These are phyloP conservation scores for Cynara cardunculus DNA, from an alignment of 129 eudicot species.

Conservation along the genomic window DNA sequence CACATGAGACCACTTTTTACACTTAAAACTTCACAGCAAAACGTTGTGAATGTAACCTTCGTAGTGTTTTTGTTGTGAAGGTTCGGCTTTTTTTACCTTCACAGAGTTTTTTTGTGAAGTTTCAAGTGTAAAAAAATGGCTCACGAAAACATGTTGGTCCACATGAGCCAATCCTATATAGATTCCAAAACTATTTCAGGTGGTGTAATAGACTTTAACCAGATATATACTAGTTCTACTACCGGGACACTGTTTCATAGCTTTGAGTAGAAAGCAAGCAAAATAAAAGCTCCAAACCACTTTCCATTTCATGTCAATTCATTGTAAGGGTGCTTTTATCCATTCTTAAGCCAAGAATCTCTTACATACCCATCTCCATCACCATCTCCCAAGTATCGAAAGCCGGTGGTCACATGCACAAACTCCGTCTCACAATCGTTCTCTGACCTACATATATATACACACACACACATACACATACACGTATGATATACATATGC, in stretches of 20 bases:
- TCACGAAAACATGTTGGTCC: too few relatives aligned
- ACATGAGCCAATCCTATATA: too few relatives aligned
- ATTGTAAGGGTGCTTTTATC: constrained; percentile 25
- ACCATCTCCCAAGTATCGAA: constrained; percentile 18
- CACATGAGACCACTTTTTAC: too few relatives aligned
- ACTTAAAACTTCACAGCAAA: too few relatives aligned
- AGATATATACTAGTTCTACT: background rate
- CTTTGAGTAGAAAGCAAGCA: constrained; percentile 55
- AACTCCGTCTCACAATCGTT: constrained; percentile 6
- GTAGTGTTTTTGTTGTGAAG: too few relatives aligned
- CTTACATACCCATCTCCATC: constrained; percentile 24
- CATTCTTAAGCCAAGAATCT: constrained; percentile 46
- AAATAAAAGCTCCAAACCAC: constrained; percentile 23
- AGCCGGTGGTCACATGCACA: constrained; percentile 29
- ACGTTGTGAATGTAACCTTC: too few relatives aligned
- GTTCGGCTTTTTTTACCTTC: too few relatives aligned
- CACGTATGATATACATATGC: constrained; percentile 7
- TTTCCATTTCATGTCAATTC: background rate
- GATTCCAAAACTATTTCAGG: background rate
- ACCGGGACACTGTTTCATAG: background rate
- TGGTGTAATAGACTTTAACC: background rate
- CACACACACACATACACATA: background rate
- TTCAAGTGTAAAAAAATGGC: too few relatives aligned
- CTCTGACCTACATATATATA: background rate
- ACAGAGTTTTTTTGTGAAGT: too few relatives aligned